A percentile compares a stretch with the other conserved stretches of the same genome.
Conservation (phyloP, 2,329 filamentous ascomycete genomes). For the Tolypocladium ophioglossoides region DNA sequence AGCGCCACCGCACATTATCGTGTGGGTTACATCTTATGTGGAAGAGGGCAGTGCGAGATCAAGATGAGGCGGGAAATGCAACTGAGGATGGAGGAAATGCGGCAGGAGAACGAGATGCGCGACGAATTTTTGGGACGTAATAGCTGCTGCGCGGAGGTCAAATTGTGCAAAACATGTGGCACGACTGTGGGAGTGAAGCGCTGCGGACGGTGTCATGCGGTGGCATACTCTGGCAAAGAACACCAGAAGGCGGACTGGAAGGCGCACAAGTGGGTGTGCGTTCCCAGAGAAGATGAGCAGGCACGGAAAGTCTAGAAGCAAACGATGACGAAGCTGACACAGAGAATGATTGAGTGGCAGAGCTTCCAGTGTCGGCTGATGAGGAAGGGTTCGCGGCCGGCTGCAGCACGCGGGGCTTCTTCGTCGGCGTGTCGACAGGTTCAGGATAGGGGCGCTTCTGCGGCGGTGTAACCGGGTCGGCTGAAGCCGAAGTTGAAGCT, state of each 20-base stretch:
- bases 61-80: neutral
- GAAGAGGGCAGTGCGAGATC: neutral
- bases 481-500: neutral
- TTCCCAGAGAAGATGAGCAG: neutral
- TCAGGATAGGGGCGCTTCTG: neutral
- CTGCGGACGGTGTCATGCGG: neutral
- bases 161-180: neutral
- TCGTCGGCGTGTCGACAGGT: constrained; percentile 1
- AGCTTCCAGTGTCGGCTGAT: neutral
- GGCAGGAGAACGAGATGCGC: neutral
- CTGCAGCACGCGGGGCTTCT: constrained; percentile 1
- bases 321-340: neutral
- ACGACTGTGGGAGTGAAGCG: neutral
- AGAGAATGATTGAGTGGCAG: neutral
- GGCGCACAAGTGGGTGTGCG: neutral
- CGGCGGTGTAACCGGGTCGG: too few relatives aligned
- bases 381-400: neutral
- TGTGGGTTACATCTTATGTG: neutral
- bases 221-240: neutral
- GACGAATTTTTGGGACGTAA: too few relatives aligned
- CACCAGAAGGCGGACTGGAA: neutral
- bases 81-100: neutral
- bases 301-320: neutral
- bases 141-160: too few relatives aligned
- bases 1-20: too few relatives aligned